phyloP scores from a whole-genome alignment of 768 basidiomycete genomes.

The Butyriboletus loyo region DNA sequence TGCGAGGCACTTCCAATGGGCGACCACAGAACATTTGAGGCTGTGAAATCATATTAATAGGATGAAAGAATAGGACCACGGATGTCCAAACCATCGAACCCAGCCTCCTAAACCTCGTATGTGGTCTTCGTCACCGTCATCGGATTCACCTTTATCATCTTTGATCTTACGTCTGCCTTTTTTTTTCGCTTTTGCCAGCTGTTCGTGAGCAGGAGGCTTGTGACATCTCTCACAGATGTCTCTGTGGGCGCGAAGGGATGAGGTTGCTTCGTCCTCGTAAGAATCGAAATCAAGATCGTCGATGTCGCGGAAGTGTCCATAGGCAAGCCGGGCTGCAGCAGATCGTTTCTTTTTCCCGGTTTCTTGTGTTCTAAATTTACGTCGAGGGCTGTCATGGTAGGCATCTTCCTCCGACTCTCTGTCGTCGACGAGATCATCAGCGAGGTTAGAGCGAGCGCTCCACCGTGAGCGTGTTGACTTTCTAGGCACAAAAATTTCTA shows the following conservation, averaged over 20 bases:
- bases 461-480: conserved; percentile 51
- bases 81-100: conserved; percentile 69
- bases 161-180: conserved; percentile 39
- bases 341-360: conserved; percentile 27
- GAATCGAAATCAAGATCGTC: conserved; percentile 40
- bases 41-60: conserved; percentile 36
- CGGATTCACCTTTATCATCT: conserved; percentile 42
- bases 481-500: conserved; percentile 30
- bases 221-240: conserved; percentile 72
- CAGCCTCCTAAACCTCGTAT: conserved; percentile 66
- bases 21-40: conserved; percentile 71
- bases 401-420: conserved; percentile 32
- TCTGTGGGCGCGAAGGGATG: conserved; percentile 58
- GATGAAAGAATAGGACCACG: background rate
- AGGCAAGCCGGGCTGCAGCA: conserved; percentile 44
- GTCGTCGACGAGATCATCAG: conserved; percentile 26
- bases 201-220: conserved; percentile 52
- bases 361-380: conserved; percentile 2
- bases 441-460: conserved; percentile 35
- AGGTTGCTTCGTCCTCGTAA: conserved; percentile 55
- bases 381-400: conserved; percentile 31
- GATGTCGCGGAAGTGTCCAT: conserved; percentile 45
- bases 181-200: conserved; percentile 45
- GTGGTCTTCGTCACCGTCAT: conserved; percentile 52
- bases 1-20: conserved; percentile 77